Conservation (phyloP, 1,284 basidiomycete species). For the Cutaneotrichosporon sp. region DNA sequence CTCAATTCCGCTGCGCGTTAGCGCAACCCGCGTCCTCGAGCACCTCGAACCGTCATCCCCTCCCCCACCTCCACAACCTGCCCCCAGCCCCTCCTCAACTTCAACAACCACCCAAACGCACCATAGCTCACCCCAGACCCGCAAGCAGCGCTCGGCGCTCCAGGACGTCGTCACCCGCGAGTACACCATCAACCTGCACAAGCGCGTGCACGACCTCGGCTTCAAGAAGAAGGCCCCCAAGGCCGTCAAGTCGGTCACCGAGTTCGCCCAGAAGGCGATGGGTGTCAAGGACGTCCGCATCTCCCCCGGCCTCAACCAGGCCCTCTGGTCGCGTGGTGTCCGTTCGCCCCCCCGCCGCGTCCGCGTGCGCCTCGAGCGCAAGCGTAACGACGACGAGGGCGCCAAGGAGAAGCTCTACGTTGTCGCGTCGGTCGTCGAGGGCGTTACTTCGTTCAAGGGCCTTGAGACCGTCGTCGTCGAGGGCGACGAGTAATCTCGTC, state of each 20-base stretch:
- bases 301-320: constrained; percentile 92
- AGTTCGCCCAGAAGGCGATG: constrained; percentile 90
- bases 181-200: constrained; percentile 95
- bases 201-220: constrained; percentile 81
- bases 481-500: constrained; percentile 57
- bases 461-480: constrained; percentile 80
- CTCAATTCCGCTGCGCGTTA: not conserved
- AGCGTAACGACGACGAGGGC: constrained; percentile 92
- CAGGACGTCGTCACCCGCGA: constrained; percentile 95
- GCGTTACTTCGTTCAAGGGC: constrained; percentile 79
- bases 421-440: constrained; percentile 78
- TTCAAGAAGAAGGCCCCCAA: constrained; percentile 92
- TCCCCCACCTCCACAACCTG: not conserved
- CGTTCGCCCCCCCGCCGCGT: constrained; percentile 87
- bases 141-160: constrained; percentile 88
- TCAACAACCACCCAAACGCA: not conserved
- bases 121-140: constrained; percentile 58
- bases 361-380: constrained; percentile 89
- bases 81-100: not conserved
- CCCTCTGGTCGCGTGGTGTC: constrained; percentile 77
- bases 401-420: constrained; percentile 98
- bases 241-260: constrained; percentile 87
- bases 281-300: constrained; percentile 88
- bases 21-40: not conserved
- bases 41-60: not conserved